Evolutionary conservation across 306 rosid species (phyloP).

Genomic region (Cyamopsis tetragonoloba): DNA sequence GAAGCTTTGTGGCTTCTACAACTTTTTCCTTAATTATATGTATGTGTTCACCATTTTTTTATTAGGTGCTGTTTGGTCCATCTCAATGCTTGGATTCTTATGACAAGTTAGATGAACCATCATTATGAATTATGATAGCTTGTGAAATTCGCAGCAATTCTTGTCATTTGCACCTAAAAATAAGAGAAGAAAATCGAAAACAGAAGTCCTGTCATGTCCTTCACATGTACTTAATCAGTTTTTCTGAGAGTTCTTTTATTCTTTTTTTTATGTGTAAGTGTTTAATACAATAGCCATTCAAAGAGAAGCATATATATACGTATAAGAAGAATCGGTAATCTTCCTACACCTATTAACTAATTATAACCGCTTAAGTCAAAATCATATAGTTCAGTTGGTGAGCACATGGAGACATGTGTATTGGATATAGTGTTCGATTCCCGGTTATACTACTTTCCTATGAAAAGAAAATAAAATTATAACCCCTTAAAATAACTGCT

Average conservation of each 20-base stretch:
- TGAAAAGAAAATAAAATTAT: no score
- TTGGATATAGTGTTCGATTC: no score
- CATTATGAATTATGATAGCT: slow-evolving; percentile 38
- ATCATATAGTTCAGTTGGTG: no score
- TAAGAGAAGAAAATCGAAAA: not conserved
- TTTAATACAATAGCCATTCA: no score
- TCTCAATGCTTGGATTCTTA: slow-evolving; percentile 51
- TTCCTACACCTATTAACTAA: no score
- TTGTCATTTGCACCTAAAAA: slow-evolving; percentile 46
- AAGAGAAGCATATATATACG: not conserved
- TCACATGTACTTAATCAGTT: slow-evolving; percentile 9
- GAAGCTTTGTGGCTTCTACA: slow-evolving; percentile 29
- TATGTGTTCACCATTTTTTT: slow-evolving; percentile 11
- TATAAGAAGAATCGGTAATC: no score
- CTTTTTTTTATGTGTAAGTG: no score
- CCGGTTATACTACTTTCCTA: no score
- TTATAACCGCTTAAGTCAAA: no score
- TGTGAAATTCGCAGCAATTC: slow-evolving; percentile 31
- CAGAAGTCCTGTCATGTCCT: slow-evolving; percentile 9
- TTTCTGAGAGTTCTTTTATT: no score
- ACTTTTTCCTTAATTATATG: not conserved
- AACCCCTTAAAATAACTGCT: not conserved
- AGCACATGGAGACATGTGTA: no score
- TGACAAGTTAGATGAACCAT: slow-evolving; percentile 51
- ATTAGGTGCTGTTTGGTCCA: slow-evolving; percentile 53